Base-by-base conservation (phyloP, 805 yeast species). In the Spathaspora gorwiae region DNA sequence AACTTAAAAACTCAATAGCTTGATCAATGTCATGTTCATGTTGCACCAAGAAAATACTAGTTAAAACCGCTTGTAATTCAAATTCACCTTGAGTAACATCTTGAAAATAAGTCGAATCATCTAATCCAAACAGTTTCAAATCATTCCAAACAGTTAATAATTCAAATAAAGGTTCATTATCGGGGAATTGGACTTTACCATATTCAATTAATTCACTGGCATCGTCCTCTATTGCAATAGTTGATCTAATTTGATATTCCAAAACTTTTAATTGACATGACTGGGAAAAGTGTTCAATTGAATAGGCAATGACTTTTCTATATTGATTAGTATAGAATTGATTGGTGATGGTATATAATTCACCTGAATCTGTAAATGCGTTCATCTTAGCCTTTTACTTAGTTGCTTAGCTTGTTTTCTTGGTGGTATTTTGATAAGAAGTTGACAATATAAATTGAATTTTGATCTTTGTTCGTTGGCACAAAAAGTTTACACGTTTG, bases 281-380 rank as follows among this genome's bases (percentile, higher is more conserved):
- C 5, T 46, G 60, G 15, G 72, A 61, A 50, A 70, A 73, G 42
- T 66, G 75, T 6, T 64, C 70, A 31, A 68, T 46, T 33, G 59
- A 37, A 43, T 73, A 69, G 6, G 66, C 57, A 39, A 66, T 54
- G 2, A 77, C 79, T 53, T 73, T 68, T 10, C 65, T 56, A 57
- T 72, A 78, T 54, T 80, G 81, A 41, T 82, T 80, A 10, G 84
- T 77, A 61, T 76, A 82, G 64, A 80, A 83, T 47, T 77, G 78
- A 55, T 79, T 83, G 52, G 79, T 74, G 26, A 82, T 61, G 13
- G 71, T 72, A 61, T 73, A 82, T 33, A 78, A 68, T 54, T 80
- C 84, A 60, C 73, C 72, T 6, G 74, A 66, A 50, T 69, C 75
- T 38, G 68, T 57, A 44, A 66, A 66, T 33, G 60, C 60, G 47